Evolutionary conservation across 352 stramenopile species (phyloP).

Genomic region (Nothophytophthora sp.): DNA sequence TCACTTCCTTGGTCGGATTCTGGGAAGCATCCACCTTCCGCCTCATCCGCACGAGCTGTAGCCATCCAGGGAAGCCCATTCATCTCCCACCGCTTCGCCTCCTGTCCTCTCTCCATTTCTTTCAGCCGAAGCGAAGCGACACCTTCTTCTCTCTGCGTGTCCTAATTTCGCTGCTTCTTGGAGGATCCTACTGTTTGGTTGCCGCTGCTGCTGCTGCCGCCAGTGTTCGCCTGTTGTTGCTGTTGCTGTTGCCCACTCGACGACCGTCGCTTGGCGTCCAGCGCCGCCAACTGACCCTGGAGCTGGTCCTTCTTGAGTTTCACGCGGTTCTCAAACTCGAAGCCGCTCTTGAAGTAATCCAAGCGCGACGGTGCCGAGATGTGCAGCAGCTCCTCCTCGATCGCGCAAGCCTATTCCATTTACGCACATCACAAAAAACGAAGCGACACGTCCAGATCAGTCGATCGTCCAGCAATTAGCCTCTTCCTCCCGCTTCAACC

Average conservation of each 20-base stretch:
- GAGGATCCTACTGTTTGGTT: conserved; percentile 47
- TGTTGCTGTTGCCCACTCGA: conserved; percentile 38
- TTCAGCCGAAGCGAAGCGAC: too few relatives aligned
- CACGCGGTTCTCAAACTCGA: conserved; percentile 90
- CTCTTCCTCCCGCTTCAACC: background rate
- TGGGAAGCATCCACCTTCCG: conserved; percentile 8
- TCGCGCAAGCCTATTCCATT: conserved; percentile 67
- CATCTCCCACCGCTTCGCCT: conserved; percentile 11
- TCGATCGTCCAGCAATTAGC: background rate
- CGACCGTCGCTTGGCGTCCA: conserved; percentile 76
- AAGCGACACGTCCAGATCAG: too few relatives aligned
- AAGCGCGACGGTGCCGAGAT: conserved; percentile 87
- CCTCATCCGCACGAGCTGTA: conserved; percentile 2
- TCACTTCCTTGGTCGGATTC: conserved; percentile 14
- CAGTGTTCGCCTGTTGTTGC: conserved; percentile 24
- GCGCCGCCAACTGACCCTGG: conserved; percentile 77
- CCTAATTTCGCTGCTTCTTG: conserved; percentile 70
- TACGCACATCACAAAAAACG: background rate
- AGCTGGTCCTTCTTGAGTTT: conserved; percentile 91
- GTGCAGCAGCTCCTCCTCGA: conserved; percentile 89
- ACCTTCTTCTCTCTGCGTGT: too few relatives aligned
- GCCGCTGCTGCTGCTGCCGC: conserved; percentile 38
- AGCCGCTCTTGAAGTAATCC: conserved; percentile 92
- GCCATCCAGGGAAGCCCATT: conserved; percentile 26
- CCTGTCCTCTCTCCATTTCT: too few relatives aligned